These are phyloP conservation scores for Nemania bipapillata DNA, from an alignment of 2,329 filamentous ascomycete species.

Conservation along the genomic window DNA sequence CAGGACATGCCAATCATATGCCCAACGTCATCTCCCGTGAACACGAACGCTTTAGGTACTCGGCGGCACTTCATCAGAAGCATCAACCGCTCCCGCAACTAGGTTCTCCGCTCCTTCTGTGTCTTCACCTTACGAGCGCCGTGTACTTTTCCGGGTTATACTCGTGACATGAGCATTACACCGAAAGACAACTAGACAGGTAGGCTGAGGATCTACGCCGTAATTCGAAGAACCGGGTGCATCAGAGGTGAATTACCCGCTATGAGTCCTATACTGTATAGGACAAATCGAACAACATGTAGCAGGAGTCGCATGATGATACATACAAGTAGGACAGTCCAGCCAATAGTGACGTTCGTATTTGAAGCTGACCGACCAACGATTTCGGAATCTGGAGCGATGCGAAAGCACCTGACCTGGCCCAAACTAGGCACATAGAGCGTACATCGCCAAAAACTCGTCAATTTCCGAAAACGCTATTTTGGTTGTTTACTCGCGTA, in stretches of 20 bases:
- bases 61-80: neutral
- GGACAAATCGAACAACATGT: slow-evolving; percentile 10
- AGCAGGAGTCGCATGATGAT: slow-evolving; percentile 8
- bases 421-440: neutral
- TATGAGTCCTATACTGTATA: neutral
- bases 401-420: neutral
- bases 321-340: too few relatives aligned
- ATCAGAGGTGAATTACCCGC: neutral
- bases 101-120: too few relatives aligned
- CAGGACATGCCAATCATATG: neutral
- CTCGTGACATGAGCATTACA: neutral
- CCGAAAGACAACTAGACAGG: neutral
- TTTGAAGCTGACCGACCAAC: neutral
- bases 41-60: neutral
- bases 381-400: neutral
- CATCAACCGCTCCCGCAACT: neutral
- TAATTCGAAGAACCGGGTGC: neutral
- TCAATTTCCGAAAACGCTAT: slow-evolving; percentile 3
- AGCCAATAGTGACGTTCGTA: neutral
- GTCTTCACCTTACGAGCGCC: neutral
- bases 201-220: too few relatives aligned
- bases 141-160: neutral
- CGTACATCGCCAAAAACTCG: neutral
- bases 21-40: neutral
- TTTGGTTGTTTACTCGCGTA: slow-evolving; percentile 6